These are phyloP conservation scores for Rhynchospora tenuis DNA, from an alignment of 176 grass and related monocot species.

Conservation along the genomic window DNA sequence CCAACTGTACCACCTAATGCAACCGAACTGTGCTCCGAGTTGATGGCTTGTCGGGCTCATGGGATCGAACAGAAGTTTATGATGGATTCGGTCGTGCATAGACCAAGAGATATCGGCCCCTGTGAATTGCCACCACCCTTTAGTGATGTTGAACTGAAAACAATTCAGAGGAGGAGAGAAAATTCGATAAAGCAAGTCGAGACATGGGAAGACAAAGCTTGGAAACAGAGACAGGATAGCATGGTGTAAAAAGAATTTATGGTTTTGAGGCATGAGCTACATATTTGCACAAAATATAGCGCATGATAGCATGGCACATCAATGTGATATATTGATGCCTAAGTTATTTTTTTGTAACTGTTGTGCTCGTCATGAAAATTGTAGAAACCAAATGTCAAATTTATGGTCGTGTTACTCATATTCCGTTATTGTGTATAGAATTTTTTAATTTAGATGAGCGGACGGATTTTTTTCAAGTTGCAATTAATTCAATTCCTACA, in stretches of 20 bases:
- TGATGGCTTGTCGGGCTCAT: constrained; percentile 52
- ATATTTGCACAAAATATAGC: not conserved
- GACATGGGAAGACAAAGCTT: constrained; percentile 45
- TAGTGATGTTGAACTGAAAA: constrained; percentile 34
- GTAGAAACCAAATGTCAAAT: not conserved
- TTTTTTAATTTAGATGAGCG: not conserved
- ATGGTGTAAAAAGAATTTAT: not conserved
- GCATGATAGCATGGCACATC: too few relatives aligned
- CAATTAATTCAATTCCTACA: not conserved
- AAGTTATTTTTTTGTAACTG: not conserved
- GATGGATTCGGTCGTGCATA: constrained; percentile 58
- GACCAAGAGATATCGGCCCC: constrained; percentile 29
- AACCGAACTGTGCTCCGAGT: constrained; percentile 60
- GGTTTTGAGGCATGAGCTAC: not conserved
- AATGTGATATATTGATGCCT: not conserved
- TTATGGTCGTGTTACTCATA: not conserved
- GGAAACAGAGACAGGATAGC: not conserved
- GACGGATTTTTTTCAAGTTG: not conserved
- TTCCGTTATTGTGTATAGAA: not conserved
- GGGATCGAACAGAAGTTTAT: constrained; percentile 63
- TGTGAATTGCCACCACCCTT: constrained; percentile 61
- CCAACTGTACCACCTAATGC: constrained; percentile 52
- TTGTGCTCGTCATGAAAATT: not conserved
- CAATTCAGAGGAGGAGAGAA: constrained; percentile 39
- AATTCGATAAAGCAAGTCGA: constrained; percentile 66